A percentile compares a stretch with the other conserved stretches of the same genome.
phyloP scores from a whole-genome alignment of 169 alveolate species.

The Plasmodium gonderi region DNA sequence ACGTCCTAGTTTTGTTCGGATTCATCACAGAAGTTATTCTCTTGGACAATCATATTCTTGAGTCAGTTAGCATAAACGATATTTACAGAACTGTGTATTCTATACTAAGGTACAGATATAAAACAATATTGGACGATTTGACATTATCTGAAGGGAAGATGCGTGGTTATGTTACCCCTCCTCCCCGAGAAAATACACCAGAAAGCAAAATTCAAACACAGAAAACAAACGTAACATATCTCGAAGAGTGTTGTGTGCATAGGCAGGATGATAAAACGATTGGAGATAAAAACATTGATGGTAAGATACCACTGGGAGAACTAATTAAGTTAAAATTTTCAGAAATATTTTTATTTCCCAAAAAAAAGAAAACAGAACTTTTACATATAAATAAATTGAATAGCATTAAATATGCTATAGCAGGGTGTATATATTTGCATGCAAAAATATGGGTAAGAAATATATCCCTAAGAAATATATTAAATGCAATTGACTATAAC shows the following conservation, averaged over 20 bases:
- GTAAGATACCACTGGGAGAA: background rate
- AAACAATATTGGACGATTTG: background rate
- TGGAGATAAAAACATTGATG: background rate
- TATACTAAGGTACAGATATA: conserved; percentile 21
- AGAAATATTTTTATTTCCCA: conserved; percentile 3
- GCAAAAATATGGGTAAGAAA: conserved; percentile 24
- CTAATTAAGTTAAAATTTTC: conserved; percentile 48
- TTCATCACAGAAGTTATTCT: conserved; percentile 37
- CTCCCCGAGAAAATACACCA: background rate
- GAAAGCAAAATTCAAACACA: background rate
- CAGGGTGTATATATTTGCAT: conserved; percentile 54
- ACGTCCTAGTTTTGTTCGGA: conserved; percentile 40
- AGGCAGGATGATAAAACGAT: background rate
- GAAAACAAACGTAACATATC: background rate
- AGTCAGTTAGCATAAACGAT: conserved; percentile 36
- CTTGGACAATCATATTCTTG: conserved; percentile 34
- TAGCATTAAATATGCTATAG: conserved; percentile 57
- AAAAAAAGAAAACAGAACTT: background rate
- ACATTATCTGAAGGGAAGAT: background rate
- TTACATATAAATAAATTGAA: conserved; percentile 3
- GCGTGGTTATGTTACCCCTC: background rate
- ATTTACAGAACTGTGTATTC: conserved; percentile 36
- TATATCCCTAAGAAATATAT: conserved; percentile 37
- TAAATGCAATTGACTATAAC: conserved; percentile 40
- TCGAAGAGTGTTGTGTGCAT: background rate